Evolutionary conservation across 345 rosid species (phyloP).

Genomic region (Populus euphratica): DNA sequence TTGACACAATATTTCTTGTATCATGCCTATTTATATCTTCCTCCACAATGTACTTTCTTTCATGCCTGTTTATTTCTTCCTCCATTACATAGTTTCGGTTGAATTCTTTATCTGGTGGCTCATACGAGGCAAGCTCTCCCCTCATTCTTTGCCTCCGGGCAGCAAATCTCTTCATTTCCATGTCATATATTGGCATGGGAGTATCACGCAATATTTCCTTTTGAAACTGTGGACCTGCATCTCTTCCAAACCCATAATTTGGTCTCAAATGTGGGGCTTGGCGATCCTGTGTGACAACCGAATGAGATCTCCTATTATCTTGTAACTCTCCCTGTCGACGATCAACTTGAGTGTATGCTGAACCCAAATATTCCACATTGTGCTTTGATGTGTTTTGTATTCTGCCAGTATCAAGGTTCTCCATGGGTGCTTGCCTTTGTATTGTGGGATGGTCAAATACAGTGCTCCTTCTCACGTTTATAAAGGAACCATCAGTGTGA

Average conservation of each 20-base stretch:
- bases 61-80: slow-evolving; percentile 24
- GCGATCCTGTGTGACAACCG: slow-evolving; percentile 23
- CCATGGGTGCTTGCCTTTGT: slow-evolving; percentile 23
- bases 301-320: slow-evolving; percentile 27
- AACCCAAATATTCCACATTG: slow-evolving; percentile 28
- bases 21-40: slow-evolving; percentile 26
- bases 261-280: slow-evolving; percentile 36
- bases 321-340: slow-evolving; percentile 30
- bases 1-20: slow-evolving; percentile 27
- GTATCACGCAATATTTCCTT: slow-evolving; percentile 30
- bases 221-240: slow-evolving; percentile 33
- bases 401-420: slow-evolving; percentile 32
- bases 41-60: slow-evolving; percentile 31
- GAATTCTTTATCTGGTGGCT: slow-evolving; percentile 25
- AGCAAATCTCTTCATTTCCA: slow-evolving; percentile 27
- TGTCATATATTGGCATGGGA: slow-evolving; percentile 23
- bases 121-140: slow-evolving; percentile 30
- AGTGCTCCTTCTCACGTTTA: slow-evolving; percentile 30
- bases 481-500: slow-evolving; percentile 29
- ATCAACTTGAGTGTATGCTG: slow-evolving; percentile 27
- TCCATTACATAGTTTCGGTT: slow-evolving; percentile 34
- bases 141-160: slow-evolving; percentile 34
- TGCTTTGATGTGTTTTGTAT: slow-evolving; percentile 31
- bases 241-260: slow-evolving; percentile 41
- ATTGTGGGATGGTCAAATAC: slow-evolving; percentile 28